These are phyloP conservation scores for Rhizophagus prolifer DNA, from an alignment of 192 early-diverging fungal genomes.

Conservation along the genomic window DNA sequence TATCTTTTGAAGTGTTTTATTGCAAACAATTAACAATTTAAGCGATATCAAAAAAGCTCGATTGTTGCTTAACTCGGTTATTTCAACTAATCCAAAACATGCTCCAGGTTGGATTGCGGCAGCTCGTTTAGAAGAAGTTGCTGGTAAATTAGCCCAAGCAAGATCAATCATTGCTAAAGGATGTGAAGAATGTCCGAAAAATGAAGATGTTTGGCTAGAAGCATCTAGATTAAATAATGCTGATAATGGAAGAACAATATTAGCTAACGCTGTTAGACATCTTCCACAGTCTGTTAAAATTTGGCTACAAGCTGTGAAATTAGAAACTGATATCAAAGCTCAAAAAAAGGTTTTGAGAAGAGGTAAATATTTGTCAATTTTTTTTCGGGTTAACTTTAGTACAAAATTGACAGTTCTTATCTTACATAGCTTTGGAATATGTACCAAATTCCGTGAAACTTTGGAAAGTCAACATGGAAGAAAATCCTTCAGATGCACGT, in stretches of 20 bases:
- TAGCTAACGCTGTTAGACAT: slow-evolving; percentile 87
- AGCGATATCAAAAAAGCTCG: slow-evolving; percentile 88
- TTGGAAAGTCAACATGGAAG: slow-evolving; percentile 94
- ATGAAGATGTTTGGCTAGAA: slow-evolving; percentile 97
- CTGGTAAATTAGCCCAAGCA: slow-evolving; percentile 79
- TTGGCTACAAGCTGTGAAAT: slow-evolving; percentile 84
- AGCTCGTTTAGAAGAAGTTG: slow-evolving; percentile 93
- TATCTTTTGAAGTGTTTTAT: not conserved
- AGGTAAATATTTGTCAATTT: slow-evolving; percentile 3
- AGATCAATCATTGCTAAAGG: slow-evolving; percentile 85
- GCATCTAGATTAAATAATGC: slow-evolving; percentile 83
- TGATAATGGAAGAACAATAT: slow-evolving; percentile 84
- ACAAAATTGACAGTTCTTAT: not conserved
- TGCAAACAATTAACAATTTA: not conserved
- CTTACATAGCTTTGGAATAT: slow-evolving; percentile 73
- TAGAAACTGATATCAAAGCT: slow-evolving; percentile 75
- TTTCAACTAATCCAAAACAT: slow-evolving; percentile 90
- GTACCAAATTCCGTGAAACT: slow-evolving; percentile 88
- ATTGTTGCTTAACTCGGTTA: slow-evolving; percentile 85
- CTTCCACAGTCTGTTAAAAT: slow-evolving; percentile 91
- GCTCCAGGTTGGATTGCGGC: slow-evolving; percentile 99
- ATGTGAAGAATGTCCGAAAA: slow-evolving; percentile 91
- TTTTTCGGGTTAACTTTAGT: not conserved
- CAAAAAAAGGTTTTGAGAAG: slow-evolving; percentile 84
- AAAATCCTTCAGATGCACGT: slow-evolving; percentile 87